A percentile compares a stretch with the other conserved stretches of the same genome.
phyloP scores from a whole-genome alignment of 2,329 filamentous ascomycete species.

The Ceratocystis huliohia region DNA sequence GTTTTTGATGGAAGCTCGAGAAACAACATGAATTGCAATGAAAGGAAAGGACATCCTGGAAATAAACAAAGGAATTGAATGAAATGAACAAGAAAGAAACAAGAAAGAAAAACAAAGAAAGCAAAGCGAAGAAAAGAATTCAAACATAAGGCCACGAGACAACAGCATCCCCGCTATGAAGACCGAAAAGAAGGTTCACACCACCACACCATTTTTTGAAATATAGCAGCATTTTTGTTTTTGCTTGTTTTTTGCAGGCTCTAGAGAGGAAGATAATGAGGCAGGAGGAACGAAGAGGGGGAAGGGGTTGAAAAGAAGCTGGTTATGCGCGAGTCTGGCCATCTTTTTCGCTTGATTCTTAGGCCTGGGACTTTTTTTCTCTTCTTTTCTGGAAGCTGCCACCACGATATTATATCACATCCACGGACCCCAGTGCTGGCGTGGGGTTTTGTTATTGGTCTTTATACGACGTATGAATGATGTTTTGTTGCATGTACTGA shows the following conservation, averaged over 20 bases:
- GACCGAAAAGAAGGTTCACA: background rate
- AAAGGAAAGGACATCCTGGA: slow-evolving; percentile 18
- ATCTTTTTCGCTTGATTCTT: too few relatives aligned
- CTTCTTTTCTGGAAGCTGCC: background rate
- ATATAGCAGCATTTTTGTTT: too few relatives aligned
- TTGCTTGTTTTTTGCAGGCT: too few relatives aligned
- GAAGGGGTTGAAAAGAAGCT: too few relatives aligned
- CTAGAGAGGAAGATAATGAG: too few relatives aligned
- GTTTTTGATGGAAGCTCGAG: background rate
- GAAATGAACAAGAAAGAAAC: slow-evolving; percentile 21
- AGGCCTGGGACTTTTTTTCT: background rate
- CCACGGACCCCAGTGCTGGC: background rate
- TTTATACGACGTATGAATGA: background rate
- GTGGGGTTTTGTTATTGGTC: background rate
- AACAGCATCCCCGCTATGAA: background rate
- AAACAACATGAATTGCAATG: slow-evolving; percentile 16
- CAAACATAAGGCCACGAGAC: background rate
- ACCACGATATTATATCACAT: background rate
- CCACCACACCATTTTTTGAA: background rate
- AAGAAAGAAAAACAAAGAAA: slow-evolving; percentile 17
- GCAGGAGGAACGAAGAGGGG: too few relatives aligned
- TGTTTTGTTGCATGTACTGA: background rate
- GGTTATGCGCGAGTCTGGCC: too few relatives aligned
- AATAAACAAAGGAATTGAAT: slow-evolving; percentile 18
- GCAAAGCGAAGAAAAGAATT: background rate